These are phyloP conservation scores for Erythrophleum ivorense DNA, from an alignment of 331 rosid species.

Conservation along the genomic window DNA sequence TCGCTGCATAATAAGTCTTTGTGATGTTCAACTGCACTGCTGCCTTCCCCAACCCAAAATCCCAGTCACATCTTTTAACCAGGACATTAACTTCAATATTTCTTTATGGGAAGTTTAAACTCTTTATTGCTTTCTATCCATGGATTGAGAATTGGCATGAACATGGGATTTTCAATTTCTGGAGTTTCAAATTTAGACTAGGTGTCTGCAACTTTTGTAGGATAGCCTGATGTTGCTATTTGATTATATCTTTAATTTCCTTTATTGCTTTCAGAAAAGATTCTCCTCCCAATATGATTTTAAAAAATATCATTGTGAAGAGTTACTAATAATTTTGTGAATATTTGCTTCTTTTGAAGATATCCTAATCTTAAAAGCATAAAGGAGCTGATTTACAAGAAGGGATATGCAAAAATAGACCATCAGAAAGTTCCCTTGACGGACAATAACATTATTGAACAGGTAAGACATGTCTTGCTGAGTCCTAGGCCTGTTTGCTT, in stretches of 20 bases:
- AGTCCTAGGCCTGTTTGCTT: not conserved
- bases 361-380: slow-evolving; percentile 82
- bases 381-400: slow-evolving; percentile 79
- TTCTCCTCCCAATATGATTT: not conserved
- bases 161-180: not conserved
- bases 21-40: not conserved
- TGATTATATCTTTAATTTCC: not conserved
- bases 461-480: slow-evolving; percentile 50
- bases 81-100: not conserved
- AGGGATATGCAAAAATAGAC: slow-evolving; percentile 64
- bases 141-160: slow-evolving; percentile 6
- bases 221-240: not conserved
- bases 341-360: slow-evolving; percentile 49
- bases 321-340: slow-evolving; percentile 20
- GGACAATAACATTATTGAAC: slow-evolving; percentile 80
- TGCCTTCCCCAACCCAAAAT: not conserved
- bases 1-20: not conserved
- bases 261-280: not conserved
- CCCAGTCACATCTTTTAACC: not conserved
- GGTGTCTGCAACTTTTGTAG: slow-evolving; percentile 12
- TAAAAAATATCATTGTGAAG: not conserved
- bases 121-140: not conserved
- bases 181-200: not conserved
- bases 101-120: not conserved
- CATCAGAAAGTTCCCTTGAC: slow-evolving; percentile 83